Evolutionary conservation across 352 stramenopile genomes (phyloP).

Genomic region (Globisporangium solare): DNA sequence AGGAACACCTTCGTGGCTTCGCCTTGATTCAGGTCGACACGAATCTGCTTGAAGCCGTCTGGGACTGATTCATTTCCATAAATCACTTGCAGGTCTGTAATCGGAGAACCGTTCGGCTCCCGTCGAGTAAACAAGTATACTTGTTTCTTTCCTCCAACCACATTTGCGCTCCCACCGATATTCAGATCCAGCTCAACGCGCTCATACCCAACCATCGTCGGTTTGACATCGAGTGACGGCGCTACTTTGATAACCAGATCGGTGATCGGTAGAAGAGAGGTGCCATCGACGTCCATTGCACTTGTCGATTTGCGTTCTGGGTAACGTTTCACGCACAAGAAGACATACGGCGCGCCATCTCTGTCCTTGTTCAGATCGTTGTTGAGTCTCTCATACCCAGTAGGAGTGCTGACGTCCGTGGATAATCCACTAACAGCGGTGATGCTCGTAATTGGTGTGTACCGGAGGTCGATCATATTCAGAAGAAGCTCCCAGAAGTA

Average conservation of each 20-base stretch:
- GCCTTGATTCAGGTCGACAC: slow-evolving; percentile 83
- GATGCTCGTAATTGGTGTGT: slow-evolving; percentile 85
- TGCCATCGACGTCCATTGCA: slow-evolving; percentile 25
- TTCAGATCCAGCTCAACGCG: slow-evolving; percentile 83
- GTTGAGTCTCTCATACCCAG: slow-evolving; percentile 77
- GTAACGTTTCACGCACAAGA: slow-evolving; percentile 72
- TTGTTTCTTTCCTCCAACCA: slow-evolving; percentile 70
- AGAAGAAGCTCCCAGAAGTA: slow-evolving; percentile 89
- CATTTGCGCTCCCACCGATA: slow-evolving; percentile 40
- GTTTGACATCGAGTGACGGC: slow-evolving; percentile 47
- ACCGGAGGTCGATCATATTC: slow-evolving; percentile 88
- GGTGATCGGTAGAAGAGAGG: slow-evolving; percentile 57
- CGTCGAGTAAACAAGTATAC: slow-evolving; percentile 80
- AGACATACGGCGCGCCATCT: slow-evolving; percentile 71
- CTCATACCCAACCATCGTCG: slow-evolving; percentile 64
- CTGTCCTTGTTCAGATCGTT: slow-evolving; percentile 85
- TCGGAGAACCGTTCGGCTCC: slow-evolving; percentile 72
- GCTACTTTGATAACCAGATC: slow-evolving; percentile 77
- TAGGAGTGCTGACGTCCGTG: slow-evolving; percentile 56
- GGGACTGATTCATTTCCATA: slow-evolving; percentile 78
- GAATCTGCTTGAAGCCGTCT: slow-evolving; percentile 85
- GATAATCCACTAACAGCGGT: slow-evolving; percentile 65
- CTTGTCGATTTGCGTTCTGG: slow-evolving; percentile 36
- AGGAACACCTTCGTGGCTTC: slow-evolving; percentile 80
- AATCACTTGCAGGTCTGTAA: slow-evolving; percentile 80